phyloP scores from a whole-genome alignment of 1,139 yeast species.

The Saccharomyces pastorianus region DNA sequence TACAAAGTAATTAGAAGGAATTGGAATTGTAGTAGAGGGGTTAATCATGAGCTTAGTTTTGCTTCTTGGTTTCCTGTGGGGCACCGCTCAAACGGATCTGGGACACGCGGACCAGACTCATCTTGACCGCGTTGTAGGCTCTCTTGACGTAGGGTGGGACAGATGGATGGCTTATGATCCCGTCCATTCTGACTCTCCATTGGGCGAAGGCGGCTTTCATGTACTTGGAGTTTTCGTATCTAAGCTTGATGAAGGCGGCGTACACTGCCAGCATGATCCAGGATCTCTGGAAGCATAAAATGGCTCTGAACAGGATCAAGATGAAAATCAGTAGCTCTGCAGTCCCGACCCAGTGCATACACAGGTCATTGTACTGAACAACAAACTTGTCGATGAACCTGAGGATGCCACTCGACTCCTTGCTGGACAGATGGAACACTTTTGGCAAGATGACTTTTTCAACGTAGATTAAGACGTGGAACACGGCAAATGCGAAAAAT shows the following conservation, averaged over 20 bases:
- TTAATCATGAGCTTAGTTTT: neutral
- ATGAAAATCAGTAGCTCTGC: conserved; percentile 56
- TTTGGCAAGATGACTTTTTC: conserved; percentile 63
- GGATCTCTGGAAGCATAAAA: conserved; percentile 59
- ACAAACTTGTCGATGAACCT: conserved; percentile 48
- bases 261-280: conserved; percentile 54
- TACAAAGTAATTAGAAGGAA: neutral
- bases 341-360: conserved; percentile 64
- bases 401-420: conserved; percentile 31
- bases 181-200: conserved; percentile 67
- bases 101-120: conserved; percentile 16
- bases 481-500: conserved; percentile 57
- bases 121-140: conserved; percentile 54
- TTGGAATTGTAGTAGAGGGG: neutral
- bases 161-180: conserved; percentile 46
- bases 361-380: conserved; percentile 54
- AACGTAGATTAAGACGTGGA: conserved; percentile 63
- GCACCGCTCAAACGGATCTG: conserved; percentile 2
- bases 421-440: conserved; percentile 40
- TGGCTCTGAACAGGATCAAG: conserved; percentile 42
- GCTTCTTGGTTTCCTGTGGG: neutral
- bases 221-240: conserved; percentile 70
- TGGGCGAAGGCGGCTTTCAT: conserved; percentile 64
- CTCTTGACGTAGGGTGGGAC: conserved; percentile 53
- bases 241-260: conserved; percentile 60